Evolutionary conservation across 2,329 filamentous ascomycete species (phyloP).

Genomic region (Aspergillus brasiliensis): DNA sequence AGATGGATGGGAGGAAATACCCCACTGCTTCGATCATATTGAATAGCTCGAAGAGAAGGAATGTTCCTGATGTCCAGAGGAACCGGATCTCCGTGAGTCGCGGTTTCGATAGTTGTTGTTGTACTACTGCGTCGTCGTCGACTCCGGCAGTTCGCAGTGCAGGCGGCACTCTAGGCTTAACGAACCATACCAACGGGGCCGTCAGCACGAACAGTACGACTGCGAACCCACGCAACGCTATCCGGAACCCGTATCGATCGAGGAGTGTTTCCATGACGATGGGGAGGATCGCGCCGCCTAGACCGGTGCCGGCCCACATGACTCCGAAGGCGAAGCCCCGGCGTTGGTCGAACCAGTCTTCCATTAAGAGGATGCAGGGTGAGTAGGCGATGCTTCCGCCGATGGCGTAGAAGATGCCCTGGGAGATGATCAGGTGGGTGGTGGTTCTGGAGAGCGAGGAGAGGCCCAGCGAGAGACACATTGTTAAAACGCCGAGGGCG

Average conservation of each 20-base stretch:
- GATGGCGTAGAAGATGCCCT: constrained; percentile 40
- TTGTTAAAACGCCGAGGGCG: constrained; percentile 21
- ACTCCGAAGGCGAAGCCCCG: constrained; percentile 49
- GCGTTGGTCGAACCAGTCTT: constrained; percentile 55
- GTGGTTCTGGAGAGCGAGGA: constrained; percentile 28
- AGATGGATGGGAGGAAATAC: constrained; percentile 42
- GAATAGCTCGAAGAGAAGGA: constrained; percentile 52
- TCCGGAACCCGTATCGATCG: constrained; percentile 46
- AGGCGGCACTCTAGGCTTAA: constrained; percentile 46
- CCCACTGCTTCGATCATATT: constrained; percentile 43
- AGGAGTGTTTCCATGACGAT: constrained; percentile 49
- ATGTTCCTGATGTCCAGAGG: constrained; percentile 35
- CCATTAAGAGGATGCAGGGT: constrained; percentile 50
- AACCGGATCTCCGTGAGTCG: constrained; percentile 34
- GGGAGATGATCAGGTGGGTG: constrained; percentile 29
- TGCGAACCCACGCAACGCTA: constrained; percentile 48
- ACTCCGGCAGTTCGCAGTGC: too few relatives aligned
- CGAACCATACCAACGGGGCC: constrained; percentile 35
- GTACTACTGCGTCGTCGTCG: too few relatives aligned
- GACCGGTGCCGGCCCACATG: constrained; percentile 36
- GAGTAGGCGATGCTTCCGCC: constrained; percentile 54
- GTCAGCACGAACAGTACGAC: constrained; percentile 30
- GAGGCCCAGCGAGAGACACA: constrained; percentile 28
- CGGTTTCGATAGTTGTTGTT: too few relatives aligned
- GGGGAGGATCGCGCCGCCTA: constrained; percentile 50